Evolutionary conservation across 2,329 filamentous ascomycete species (phyloP).

Genomic region (Microdochium nivale): DNA sequence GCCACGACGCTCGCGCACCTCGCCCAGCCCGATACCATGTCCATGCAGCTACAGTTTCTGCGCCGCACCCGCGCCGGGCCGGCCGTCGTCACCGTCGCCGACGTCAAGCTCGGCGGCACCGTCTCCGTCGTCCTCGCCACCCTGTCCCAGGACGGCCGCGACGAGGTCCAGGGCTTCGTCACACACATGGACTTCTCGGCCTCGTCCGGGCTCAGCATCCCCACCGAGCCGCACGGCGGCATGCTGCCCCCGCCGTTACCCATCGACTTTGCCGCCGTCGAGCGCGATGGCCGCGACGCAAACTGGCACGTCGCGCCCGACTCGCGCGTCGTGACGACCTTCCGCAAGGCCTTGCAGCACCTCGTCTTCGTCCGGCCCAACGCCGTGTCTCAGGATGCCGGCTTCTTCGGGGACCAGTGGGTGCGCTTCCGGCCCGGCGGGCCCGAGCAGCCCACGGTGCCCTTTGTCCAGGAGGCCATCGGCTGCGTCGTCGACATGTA

Average conservation of each 20-base stretch:
- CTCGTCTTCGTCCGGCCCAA: not conserved
- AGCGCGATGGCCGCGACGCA: not conserved
- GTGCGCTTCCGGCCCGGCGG: not conserved
- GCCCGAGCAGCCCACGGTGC: not conserved
- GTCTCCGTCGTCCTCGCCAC: slow-evolving; percentile 32
- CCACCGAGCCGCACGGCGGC: not conserved
- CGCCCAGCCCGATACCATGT: slow-evolving; percentile 27
- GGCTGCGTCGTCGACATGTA: slow-evolving; percentile 56
- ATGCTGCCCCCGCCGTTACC: not conserved
- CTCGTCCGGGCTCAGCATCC: slow-evolving; percentile 1
- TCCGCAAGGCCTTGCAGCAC: not conserved
- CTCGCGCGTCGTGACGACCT: not conserved
- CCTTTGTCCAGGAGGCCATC: slow-evolving; percentile 49
- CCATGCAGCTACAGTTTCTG: slow-evolving; percentile 32
- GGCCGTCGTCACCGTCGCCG: slow-evolving; percentile 21
- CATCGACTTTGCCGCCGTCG: slow-evolving; percentile 1
- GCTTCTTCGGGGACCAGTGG: not conserved
- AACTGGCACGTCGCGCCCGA: not conserved
- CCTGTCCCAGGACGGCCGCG: slow-evolving; percentile 28
- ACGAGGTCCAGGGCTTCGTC: slow-evolving; percentile 21
- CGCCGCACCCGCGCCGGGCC: slow-evolving; percentile 20
- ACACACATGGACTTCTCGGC: slow-evolving; percentile 18
- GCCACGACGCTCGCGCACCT: slow-evolving; percentile 6
- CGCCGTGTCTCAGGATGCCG: not conserved
- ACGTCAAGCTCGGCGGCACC: slow-evolving; percentile 30